Base-by-base conservation (phyloP, 768 basidiomycete genomes). In the Cubamyces sp. region DNA sequence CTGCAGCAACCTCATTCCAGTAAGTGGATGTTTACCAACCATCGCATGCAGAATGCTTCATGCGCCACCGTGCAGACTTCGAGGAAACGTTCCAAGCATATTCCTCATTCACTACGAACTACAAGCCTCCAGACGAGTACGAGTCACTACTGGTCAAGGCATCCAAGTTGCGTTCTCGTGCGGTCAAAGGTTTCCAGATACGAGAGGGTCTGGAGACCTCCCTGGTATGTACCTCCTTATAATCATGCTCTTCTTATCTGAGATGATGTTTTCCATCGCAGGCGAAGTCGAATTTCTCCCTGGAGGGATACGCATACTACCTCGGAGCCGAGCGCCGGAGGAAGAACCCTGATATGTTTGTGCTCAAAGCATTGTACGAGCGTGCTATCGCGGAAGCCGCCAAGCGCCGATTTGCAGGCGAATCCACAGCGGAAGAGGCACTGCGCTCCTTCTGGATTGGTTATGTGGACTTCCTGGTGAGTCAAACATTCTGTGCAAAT, bases 81-180 rank as follows among this genome's bases (percentile, higher is more conserved):
- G 92, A 93, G 42, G 84, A 90, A 15, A 96, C 94, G 0, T 87
- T 88, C 58, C 87, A 92, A 68, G 80, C 84, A 2, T 98, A 96
- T 72, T 97, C 96, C 0, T 83, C 88, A 0, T 97, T 98, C 76
- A 92, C 93, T 16, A 92, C 94, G 0, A 83, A 84, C 57, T 82
- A 90, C 73, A 84, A 87, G 67, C 84, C 90, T 15, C 78, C 87
- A 0, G 76, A 81, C n/a, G 82, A 88, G 45, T 98, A 98, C 70
- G 94, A 96, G 69, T 67, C 78, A 0, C 75, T 88, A 7, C 83
- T 98, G 25, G 82, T 96, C 18, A 74, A 83, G 0, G 94, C 94
- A 2, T 93, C 93, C 16, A 90, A 91, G 73, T 73, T 84, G 34
- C 86, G 88, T 16, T 77, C 82, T 8, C 80, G 80, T 46, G 85